Conservation (phyloP, 768 basidiomycete genomes). For the Coprinellus micaceus region DNA sequence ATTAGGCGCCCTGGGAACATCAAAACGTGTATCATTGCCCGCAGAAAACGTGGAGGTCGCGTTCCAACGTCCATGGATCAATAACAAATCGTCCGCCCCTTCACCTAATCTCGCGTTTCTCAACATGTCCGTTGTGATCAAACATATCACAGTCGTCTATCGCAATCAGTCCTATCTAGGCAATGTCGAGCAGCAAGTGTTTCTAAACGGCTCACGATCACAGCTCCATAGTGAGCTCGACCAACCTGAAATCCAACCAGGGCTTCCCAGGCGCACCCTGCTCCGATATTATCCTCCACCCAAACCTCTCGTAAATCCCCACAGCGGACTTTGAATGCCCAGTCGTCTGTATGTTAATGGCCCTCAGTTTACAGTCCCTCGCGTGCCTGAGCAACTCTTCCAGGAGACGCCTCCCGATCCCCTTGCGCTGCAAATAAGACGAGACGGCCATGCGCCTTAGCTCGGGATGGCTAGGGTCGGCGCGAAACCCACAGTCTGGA, state of each 20-base stretch:
- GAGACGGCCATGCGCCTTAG: constrained; percentile 21
- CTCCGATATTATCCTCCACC: constrained; percentile 12
- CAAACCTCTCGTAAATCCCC: constrained; percentile 17
- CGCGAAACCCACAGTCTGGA: not conserved
- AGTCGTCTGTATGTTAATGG: constrained; percentile 15
- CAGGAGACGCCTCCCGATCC: constrained; percentile 16
- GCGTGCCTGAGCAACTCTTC: constrained; percentile 12
- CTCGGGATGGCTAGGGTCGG: constrained; percentile 3
- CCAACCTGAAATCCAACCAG: not conserved
- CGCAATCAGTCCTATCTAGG: no score
- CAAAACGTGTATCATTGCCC: no score
- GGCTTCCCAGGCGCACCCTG: not conserved
- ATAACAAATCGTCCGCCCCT: no score
- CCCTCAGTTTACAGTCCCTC: not conserved
- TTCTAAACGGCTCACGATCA: no score
- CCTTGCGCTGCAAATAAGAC: constrained; percentile 12
- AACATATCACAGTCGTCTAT: no score
- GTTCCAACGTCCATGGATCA: no score
- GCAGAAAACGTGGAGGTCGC: no score
- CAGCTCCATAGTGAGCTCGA: no score
- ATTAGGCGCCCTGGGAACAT: no score
- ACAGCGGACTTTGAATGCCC: constrained; percentile 15
- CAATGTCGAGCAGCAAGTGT: no score
- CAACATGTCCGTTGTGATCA: no score
- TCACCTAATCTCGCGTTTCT: no score